phyloP scores from a whole-genome alignment of 164 flowering plant species.

The Pachysandra terminalis region DNA sequence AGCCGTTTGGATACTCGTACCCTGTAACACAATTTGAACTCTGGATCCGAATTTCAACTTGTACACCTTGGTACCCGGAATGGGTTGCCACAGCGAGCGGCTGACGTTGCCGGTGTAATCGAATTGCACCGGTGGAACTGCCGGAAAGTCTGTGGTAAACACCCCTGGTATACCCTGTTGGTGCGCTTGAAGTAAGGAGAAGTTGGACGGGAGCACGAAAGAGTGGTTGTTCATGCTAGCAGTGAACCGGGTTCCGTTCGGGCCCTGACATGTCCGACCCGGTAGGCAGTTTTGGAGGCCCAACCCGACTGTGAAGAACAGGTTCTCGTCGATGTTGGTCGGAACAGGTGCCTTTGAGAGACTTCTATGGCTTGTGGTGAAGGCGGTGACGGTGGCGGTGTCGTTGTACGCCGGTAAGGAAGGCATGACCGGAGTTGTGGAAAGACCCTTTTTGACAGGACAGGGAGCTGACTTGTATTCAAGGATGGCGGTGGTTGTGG shows the following conservation, averaged over 20 bases:
- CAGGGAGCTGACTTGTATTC: slow-evolving; percentile 48
- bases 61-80: slow-evolving; percentile 56
- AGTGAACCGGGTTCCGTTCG: slow-evolving; percentile 80
- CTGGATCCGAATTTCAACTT: slow-evolving; percentile 56
- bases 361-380: slow-evolving; percentile 38
- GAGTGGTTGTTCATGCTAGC: slow-evolving; percentile 94
- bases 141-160: slow-evolving; percentile 73
- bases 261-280: slow-evolving; percentile 43
- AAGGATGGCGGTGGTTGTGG: slow-evolving; percentile 85
- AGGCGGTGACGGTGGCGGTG: slow-evolving; percentile 55
- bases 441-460: slow-evolving; percentile 13
- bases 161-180: slow-evolving; percentile 53
- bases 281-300: slow-evolving; percentile 63
- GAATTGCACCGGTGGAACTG: slow-evolving; percentile 52
- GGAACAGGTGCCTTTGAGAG: slow-evolving; percentile 41
- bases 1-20: slow-evolving; percentile 58
- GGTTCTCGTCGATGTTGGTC: slow-evolving; percentile 40
- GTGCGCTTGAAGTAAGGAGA: slow-evolving; percentile 73
- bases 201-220: slow-evolving; percentile 60
- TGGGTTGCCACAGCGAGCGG: slow-evolving; percentile 63
- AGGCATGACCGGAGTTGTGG: slow-evolving; percentile 38
- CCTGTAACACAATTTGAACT: slow-evolving; percentile 75
- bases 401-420: slow-evolving; percentile 69
- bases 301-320: slow-evolving; percentile 74
- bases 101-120: slow-evolving; percentile 82